Evolutionary conservation across 2,329 filamentous ascomycete species (phyloP).

Genomic region (Colletotrichum costaricense): DNA sequence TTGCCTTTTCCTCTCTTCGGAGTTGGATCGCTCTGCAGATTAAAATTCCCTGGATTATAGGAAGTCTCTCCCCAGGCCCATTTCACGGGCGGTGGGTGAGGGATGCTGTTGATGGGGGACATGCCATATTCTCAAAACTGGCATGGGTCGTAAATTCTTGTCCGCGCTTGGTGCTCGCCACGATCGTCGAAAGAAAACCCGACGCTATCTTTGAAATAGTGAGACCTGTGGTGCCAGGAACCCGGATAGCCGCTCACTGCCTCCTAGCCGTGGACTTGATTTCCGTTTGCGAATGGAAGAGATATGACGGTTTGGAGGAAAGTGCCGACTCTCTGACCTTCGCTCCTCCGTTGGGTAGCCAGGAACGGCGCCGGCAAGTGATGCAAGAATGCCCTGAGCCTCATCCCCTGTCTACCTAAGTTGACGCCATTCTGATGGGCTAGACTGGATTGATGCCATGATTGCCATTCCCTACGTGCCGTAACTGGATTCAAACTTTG

Average conservation of each 20-base stretch:
- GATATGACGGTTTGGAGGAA: background rate
- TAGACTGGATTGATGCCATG: background rate
- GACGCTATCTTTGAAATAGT: background rate
- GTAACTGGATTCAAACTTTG: background rate
- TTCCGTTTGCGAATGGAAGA: background rate
- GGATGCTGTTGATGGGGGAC: conserved; percentile 72
- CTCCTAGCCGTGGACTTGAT: background rate
- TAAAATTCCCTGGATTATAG: conserved; percentile 68
- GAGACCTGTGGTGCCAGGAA: background rate
- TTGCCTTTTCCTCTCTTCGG: conserved; percentile 65
- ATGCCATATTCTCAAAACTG: conserved; percentile 45
- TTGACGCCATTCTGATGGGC: background rate
- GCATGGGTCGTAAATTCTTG: background rate
- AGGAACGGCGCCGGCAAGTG: background rate
- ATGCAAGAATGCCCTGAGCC: background rate
- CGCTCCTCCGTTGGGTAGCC: background rate
- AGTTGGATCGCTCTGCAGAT: conserved; percentile 68
- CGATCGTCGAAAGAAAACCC: background rate
- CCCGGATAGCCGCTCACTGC: background rate
- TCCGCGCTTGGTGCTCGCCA: background rate
- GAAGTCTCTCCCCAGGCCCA: conserved; percentile 66
- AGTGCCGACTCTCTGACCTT: background rate
- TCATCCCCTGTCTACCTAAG: background rate
- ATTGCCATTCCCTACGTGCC: background rate
- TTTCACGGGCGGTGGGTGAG: conserved; percentile 58